Conservation (phyloP, 1,139 yeast genomes). For the Geotrichum carabidarum region DNA sequence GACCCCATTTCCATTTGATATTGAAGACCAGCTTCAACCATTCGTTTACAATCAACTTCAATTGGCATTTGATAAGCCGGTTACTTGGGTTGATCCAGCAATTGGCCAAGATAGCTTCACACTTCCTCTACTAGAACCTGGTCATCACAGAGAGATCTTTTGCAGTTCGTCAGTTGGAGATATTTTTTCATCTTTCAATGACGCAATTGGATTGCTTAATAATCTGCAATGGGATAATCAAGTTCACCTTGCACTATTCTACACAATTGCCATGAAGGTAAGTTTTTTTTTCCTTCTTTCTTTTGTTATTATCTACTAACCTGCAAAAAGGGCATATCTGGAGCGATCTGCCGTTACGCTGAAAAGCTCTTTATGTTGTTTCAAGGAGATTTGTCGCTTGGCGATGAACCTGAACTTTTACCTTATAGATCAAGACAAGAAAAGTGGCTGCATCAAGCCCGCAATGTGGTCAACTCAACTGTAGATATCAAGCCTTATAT, state of each 20-base stretch:
- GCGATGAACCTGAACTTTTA: conserved; percentile 34
- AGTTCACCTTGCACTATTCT: conserved; percentile 54
- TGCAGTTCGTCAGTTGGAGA: conserved; percentile 61
- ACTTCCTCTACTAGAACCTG: conserved; percentile 41
- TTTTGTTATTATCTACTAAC: conserved; percentile 3
- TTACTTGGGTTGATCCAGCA: conserved; percentile 50
- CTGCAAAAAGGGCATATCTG: conserved; percentile 48
- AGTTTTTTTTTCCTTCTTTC: neutral
- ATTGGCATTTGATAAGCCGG: conserved; percentile 48
- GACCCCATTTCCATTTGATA: conserved; percentile 47
- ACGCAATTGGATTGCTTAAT: conserved; percentile 50
- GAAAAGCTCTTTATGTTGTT: conserved; percentile 45
- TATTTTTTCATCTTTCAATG: conserved; percentile 58
- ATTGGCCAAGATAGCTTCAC: conserved; percentile 52
- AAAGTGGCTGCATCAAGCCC: conserved; percentile 40
- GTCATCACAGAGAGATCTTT: conserved; percentile 17
- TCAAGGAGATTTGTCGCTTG: conserved; percentile 44
- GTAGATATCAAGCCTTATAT: conserved; percentile 51
- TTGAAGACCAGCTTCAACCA: conserved; percentile 58
- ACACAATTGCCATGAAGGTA: conserved; percentile 51
- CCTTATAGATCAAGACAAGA: conserved; percentile 33
- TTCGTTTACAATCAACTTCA: conserved; percentile 54
- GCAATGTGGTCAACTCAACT: conserved; percentile 41
- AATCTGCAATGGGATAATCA: conserved; percentile 59
- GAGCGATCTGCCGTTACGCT: conserved; percentile 54